Evolutionary conservation across 768 basidiomycete species (phyloP).

Genomic region (Gautieria morchelliformis): DNA sequence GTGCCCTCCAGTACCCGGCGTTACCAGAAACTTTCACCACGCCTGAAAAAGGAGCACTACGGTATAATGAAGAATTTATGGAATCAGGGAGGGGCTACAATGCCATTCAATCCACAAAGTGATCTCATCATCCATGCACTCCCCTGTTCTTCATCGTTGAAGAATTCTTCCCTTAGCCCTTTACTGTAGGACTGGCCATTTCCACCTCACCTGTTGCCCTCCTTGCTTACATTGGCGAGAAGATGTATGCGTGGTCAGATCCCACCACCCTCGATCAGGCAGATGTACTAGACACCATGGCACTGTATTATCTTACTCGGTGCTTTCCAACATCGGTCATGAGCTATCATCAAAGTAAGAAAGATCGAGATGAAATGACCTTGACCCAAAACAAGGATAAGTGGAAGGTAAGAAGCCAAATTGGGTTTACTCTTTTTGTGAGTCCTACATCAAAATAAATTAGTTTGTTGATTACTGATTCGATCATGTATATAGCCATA

Average conservation of each 20-base stretch:
- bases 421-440: constrained; percentile 12
- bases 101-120: constrained; percentile 12
- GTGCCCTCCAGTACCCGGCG: neutral
- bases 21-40: neutral
- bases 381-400: neutral
- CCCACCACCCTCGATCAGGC: constrained; percentile 5
- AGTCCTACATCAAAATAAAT: neutral
- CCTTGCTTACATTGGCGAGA: constrained; percentile 16
- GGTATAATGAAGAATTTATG: constrained; percentile 7
- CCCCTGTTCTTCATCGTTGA: neutral
- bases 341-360: constrained; percentile 11
- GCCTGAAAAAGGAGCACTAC: constrained; percentile 4
- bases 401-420: constrained; percentile 11
- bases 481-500: constrained; percentile 5
- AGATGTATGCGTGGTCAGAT: constrained; percentile 15
- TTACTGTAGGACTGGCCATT: constrained; percentile 15
- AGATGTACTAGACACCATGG: constrained; percentile 13
- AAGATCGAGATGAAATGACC: constrained; percentile 7
- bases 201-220: constrained; percentile 12
- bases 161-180: constrained; percentile 6
- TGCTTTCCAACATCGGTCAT: constrained; percentile 12
- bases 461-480: neutral
- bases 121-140: neutral
- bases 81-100: constrained; percentile 10
- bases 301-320: constrained; percentile 13